Percentiles rank a stretch among this genome's conserved stretches.
Evolutionary conservation across 1,139 yeast genomes (phyloP).

Genomic region (Candida gigantensis): DNA sequence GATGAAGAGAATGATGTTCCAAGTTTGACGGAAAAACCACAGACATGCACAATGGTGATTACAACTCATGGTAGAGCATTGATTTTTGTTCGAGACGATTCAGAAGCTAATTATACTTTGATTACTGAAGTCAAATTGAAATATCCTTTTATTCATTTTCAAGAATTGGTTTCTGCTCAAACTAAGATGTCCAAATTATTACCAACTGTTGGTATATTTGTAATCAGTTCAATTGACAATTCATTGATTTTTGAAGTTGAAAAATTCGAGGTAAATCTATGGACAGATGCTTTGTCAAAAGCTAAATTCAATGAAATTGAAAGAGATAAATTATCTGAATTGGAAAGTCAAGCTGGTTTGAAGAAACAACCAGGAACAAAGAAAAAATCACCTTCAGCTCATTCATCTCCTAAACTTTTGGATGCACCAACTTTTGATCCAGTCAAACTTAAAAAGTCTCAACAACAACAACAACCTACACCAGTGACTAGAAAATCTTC

Average conservation of each 20-base stretch:
- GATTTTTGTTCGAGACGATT: conserved; percentile 42
- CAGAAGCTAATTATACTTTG: conserved; percentile 35
- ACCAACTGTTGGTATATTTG: conserved; percentile 52
- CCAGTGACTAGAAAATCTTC: background rate
- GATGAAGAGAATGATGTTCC: conserved; percentile 19
- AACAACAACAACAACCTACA: background rate
- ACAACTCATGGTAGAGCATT: conserved; percentile 61
- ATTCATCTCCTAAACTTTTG: conserved; percentile 26
- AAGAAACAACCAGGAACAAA: conserved; percentile 3
- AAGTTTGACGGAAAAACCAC: conserved; percentile 34
- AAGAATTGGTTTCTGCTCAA: conserved; percentile 48
- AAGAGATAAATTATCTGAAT: conserved; percentile 30
- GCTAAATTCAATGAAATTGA: conserved; percentile 51
- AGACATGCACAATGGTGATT: conserved; percentile 49
- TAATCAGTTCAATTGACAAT: conserved; percentile 47
- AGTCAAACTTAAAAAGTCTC: background rate
- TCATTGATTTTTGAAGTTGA: conserved; percentile 62
- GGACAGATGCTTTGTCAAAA: conserved; percentile 59
- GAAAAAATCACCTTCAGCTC: conserved; percentile 6
- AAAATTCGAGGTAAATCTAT: conserved; percentile 48
- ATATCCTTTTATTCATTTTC: conserved; percentile 51
- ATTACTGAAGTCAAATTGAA: conserved; percentile 51
- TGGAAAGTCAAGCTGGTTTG: background rate
- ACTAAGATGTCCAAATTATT: conserved; percentile 31
- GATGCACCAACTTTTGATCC: conserved; percentile 25